Evolutionary conservation across 73 alveolate species (phyloP).

Genomic region (Strombidium stylifer): DNA sequence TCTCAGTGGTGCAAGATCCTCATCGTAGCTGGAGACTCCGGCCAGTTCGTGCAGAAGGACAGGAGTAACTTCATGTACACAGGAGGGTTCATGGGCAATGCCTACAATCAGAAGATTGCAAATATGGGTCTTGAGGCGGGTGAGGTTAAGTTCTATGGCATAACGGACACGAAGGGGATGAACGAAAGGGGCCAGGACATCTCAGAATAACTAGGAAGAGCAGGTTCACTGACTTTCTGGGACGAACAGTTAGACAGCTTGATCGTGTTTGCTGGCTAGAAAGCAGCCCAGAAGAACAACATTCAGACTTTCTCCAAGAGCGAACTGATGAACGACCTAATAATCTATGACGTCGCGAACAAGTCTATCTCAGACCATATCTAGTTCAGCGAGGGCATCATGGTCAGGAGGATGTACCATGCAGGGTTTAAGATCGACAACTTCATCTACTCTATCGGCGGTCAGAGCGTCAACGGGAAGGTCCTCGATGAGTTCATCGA

Average conservation of each 20-base stretch:
- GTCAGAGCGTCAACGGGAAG: slow-evolving; percentile 1
- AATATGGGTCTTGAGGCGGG: too few species aligned
- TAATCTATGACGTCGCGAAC: too few species aligned
- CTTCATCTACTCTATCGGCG: slow-evolving; percentile 1
- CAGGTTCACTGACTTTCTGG: background rate
- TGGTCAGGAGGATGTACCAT: slow-evolving; percentile 28
- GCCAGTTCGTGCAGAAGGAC: too few species aligned
- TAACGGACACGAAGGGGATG: too few species aligned
- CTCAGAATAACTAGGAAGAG: slow-evolving; percentile 5
- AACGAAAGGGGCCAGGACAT: too few species aligned
- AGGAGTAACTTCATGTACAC: too few species aligned
- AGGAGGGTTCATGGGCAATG: too few species aligned
- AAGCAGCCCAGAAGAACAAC: slow-evolving; percentile 1
- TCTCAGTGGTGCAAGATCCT: too few species aligned
- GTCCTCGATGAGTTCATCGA: slow-evolving; percentile 11
- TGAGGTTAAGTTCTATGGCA: too few species aligned
- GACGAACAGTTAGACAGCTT: background rate
- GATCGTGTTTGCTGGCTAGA: slow-evolving; percentile 36
- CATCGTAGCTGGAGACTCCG: too few species aligned
- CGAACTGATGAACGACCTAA: slow-evolving; percentile 16
- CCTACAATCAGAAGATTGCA: too few species aligned
- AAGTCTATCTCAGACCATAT: background rate
- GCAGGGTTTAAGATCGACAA: slow-evolving; percentile 15
- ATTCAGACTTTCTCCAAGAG: slow-evolving; percentile 6
- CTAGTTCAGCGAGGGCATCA: slow-evolving; percentile 6